phyloP scores from a whole-genome alignment of 257 asterid genomes.

The Solanum tarijense region DNA sequence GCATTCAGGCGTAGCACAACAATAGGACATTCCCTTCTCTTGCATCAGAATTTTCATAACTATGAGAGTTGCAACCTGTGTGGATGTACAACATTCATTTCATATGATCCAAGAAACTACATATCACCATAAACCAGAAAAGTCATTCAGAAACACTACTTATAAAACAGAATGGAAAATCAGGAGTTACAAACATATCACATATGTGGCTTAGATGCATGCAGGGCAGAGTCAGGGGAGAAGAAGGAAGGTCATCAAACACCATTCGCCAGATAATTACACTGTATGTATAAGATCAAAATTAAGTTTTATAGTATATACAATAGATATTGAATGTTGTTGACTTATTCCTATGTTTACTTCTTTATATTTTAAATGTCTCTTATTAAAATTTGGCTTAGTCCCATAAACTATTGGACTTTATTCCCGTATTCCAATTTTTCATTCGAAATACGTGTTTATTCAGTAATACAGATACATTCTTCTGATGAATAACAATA shows the following conservation, averaged over 20 bases:
- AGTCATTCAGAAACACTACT: not conserved
- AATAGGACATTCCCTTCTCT: slow-evolving; percentile 2
- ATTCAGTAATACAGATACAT: not conserved
- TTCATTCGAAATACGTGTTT: not conserved
- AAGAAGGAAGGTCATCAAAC: not conserved
- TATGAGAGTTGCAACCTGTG: slow-evolving; percentile 4
- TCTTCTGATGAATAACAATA: not conserved
- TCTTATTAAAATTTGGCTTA: not conserved
- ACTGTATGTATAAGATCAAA: not conserved
- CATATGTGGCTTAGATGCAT: not conserved
- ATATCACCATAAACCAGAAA: not conserved
- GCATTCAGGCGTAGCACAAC: not conserved
- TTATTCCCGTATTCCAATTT: not conserved
- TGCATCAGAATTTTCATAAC: not conserved
- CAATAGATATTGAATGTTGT: not conserved
- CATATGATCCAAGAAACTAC: not conserved
- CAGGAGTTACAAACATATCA: not conserved
- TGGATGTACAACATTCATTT: not conserved
- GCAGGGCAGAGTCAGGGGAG: not conserved
- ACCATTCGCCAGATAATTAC: not conserved
- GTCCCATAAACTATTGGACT: not conserved
- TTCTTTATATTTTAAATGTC: not conserved
- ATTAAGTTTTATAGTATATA: not conserved
- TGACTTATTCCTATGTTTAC: not conserved
- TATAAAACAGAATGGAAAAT: not conserved